Percentiles rank a stretch among this genome's conserved stretches.
phyloP scores from a whole-genome alignment of 192 early-diverging fungal genomes.

The Coemansia sp. region DNA sequence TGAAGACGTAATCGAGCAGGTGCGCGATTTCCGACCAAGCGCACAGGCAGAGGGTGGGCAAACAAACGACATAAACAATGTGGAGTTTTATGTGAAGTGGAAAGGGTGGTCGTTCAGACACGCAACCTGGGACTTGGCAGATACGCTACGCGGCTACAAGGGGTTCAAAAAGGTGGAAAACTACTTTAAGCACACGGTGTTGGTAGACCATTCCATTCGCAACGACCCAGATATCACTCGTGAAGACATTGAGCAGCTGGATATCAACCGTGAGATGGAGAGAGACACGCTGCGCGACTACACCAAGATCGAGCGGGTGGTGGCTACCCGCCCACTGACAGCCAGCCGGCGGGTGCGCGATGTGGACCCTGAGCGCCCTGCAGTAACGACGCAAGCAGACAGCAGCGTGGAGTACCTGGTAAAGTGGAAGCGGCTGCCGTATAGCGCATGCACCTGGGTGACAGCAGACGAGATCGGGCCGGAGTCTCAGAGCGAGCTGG shows the following conservation, averaged over 20 bases:
- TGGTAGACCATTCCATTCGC: slow-evolving; percentile 59
- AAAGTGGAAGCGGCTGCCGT: slow-evolving; percentile 88
- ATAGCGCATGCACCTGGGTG: slow-evolving; percentile 92
- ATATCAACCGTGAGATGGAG: slow-evolving; percentile 80
- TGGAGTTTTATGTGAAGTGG: slow-evolving; percentile 95
- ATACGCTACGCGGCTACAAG: slow-evolving; percentile 67
- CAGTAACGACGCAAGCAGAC: slow-evolving; percentile 33
- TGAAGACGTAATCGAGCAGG: slow-evolving; percentile 48
- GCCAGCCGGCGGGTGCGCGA: slow-evolving; percentile 22
- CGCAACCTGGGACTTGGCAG: slow-evolving; percentile 83
- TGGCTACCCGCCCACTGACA: slow-evolving; percentile 60
- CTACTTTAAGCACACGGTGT: slow-evolving; percentile 67
- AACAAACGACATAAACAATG: slow-evolving; percentile 49
- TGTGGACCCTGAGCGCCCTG: slow-evolving; percentile 23
- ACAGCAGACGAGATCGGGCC: slow-evolving; percentile 62
- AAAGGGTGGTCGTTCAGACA: slow-evolving; percentile 84
- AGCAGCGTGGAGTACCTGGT: slow-evolving; percentile 78
- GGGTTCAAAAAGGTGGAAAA: slow-evolving; percentile 89
- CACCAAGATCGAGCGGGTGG: slow-evolving; percentile 84
- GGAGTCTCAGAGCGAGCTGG: slow-evolving; percentile 80
- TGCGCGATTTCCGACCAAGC: slow-evolving; percentile 48
- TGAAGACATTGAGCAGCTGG: slow-evolving; percentile 87
- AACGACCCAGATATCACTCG: slow-evolving; percentile 66
- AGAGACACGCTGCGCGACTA: slow-evolving; percentile 81
- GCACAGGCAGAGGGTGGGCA: slow-evolving; percentile 20